Conservation (phyloP, 805 yeast genomes). For the Metschnikowia chrysomelidarum region DNA sequence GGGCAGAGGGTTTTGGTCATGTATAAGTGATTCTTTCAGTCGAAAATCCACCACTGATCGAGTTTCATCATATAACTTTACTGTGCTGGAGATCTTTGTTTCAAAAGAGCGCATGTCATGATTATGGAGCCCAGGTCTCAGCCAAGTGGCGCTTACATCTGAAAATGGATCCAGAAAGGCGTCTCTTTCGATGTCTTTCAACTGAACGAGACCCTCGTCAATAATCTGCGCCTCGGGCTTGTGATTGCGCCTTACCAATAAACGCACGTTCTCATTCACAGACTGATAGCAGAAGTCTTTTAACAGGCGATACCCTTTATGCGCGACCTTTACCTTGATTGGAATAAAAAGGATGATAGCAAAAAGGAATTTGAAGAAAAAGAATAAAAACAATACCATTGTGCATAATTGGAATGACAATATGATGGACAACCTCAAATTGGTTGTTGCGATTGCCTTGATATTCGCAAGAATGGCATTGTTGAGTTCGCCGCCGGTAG, state of each 20-base stretch:
- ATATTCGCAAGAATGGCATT: constrained; percentile 49
- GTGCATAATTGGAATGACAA: constrained; percentile 75
- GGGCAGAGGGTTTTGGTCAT: too few relatives aligned
- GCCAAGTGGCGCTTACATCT: too few relatives aligned
- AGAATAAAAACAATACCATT: constrained; percentile 68
- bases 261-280: constrained; percentile 56
- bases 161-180: constrained; percentile 25
- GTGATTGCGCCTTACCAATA: constrained; percentile 45
- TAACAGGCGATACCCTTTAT: constrained; percentile 41
- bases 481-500: constrained; percentile 44
- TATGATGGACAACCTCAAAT: constrained; percentile 66
- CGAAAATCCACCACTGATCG: constrained; percentile 4
- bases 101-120: not conserved
- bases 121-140: not conserved
- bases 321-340: constrained; percentile 44
- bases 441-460: constrained; percentile 54
- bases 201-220: constrained; percentile 28
- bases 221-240: constrained; percentile 34
- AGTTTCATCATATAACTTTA: constrained; percentile 1
- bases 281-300: constrained; percentile 61
- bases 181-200: constrained; percentile 24
- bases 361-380: constrained; percentile 52
- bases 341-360: constrained; percentile 55
- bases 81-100: not conserved
- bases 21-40: constrained; percentile 1